Evolutionary conservation across 768 basidiomycete species (phyloP).

Genomic region (Crepidotus variabilis): DNA sequence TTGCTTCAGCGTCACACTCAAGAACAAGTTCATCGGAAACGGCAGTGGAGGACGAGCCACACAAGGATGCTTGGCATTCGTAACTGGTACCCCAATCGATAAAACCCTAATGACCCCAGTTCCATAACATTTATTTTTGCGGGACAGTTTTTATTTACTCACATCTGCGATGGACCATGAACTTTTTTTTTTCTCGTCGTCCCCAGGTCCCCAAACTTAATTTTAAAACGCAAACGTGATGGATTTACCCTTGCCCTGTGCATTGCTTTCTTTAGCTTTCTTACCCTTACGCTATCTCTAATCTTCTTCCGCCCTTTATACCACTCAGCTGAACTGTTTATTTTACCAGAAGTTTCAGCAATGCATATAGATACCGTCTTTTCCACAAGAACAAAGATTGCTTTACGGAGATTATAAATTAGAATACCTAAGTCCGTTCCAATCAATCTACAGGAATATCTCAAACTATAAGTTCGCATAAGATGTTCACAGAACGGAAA

Average conservation of each 20-base stretch:
- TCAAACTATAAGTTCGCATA: constrained; percentile 4
- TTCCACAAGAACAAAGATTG: not conserved
- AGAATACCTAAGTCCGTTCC: not conserved
- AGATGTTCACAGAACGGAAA: constrained; percentile 4
- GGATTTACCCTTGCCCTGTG: not conserved
- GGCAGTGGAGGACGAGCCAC: constrained; percentile 13
- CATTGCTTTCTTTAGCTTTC: too few relatives aligned
- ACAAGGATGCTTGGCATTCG: constrained; percentile 10
- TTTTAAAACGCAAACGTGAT: not conserved
- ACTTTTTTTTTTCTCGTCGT: not conserved
- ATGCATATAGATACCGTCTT: constrained; percentile 1
- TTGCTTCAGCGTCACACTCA: constrained; percentile 16
- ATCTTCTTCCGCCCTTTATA: not conserved
- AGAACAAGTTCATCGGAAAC: constrained; percentile 20
- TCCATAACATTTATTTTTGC: not conserved
- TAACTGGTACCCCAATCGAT: not conserved
- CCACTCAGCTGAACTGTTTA: not conserved
- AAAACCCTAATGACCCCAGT: not conserved
- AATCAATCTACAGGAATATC: not conserved
- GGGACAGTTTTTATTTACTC: too few relatives aligned
- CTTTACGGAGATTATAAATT: not conserved
- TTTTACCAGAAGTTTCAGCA: not conserved
- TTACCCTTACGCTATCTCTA: too few relatives aligned
- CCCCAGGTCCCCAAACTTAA: not conserved
- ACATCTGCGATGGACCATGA: not conserved